Percentiles rank a stretch among this genome's conserved stretches.
Conservation (phyloP, 2,329 filamentous ascomycete species). For the Bisporella sp. region DNA sequence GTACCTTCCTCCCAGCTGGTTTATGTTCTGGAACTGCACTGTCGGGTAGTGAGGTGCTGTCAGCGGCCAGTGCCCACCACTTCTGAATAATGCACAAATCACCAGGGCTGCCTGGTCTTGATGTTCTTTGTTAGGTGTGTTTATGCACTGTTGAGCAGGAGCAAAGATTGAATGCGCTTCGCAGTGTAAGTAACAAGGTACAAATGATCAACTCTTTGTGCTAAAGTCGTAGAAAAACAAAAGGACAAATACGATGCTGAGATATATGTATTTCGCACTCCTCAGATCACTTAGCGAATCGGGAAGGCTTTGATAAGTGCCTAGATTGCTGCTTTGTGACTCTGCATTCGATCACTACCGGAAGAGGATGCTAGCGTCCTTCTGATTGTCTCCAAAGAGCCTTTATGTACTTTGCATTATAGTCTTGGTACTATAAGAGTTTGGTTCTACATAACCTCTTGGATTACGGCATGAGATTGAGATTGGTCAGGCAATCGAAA, state of each 20-base stretch:
- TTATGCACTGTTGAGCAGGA: slow-evolving; percentile 12
- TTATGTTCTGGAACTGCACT: slow-evolving; percentile 23
- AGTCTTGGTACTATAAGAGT: too few species aligned
- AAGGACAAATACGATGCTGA: slow-evolving; percentile 7
- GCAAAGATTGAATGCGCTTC: slow-evolving; percentile 5
- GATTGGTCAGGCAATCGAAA: too few species aligned
- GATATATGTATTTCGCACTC: too few species aligned
- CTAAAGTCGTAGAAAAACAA: slow-evolving; percentile 18
- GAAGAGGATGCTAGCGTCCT: too few species aligned
- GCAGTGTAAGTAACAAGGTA: slow-evolving; percentile 4
- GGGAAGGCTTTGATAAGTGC: too few species aligned
- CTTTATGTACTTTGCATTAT: too few species aligned
- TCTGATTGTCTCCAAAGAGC: too few species aligned
- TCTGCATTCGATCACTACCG: too few species aligned
- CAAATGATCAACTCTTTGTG: slow-evolving; percentile 22
- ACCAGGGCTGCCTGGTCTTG: slow-evolving; percentile 15
- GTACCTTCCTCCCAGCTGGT: slow-evolving; percentile 17
- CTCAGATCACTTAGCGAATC: too few species aligned
- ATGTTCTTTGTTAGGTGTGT: slow-evolving; percentile 22
- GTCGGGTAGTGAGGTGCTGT: slow-evolving; percentile 17
- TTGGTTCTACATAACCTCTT: too few species aligned
- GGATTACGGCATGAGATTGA: too few species aligned
- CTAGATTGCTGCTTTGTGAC: too few species aligned
- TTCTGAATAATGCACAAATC: slow-evolving; percentile 16
- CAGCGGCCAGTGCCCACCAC: slow-evolving; percentile 19